These are phyloP conservation scores for Darksidea phi DNA, from an alignment of 495 filamentous ascomycete genomes.

Conservation along the genomic window DNA sequence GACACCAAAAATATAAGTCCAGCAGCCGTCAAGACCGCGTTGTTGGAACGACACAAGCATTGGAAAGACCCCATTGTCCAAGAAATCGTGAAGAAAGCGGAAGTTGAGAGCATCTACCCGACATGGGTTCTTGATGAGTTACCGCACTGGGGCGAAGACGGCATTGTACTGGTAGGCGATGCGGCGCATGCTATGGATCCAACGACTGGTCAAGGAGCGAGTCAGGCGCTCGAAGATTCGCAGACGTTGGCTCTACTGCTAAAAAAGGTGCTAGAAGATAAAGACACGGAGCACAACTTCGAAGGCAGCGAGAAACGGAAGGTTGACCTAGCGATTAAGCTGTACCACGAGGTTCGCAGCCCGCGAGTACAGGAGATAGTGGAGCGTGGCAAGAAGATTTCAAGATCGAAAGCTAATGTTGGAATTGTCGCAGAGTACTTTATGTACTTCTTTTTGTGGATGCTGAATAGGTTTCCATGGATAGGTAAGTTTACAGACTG, in stretches of 20 bases:
- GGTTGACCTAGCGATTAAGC: constrained; percentile 15
- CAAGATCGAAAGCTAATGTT: constrained; percentile 19
- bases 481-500: constrained; percentile 35
- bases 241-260: constrained; percentile 31
- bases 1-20: constrained; percentile 42
- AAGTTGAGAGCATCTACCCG: constrained; percentile 53
- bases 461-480: constrained; percentile 20
- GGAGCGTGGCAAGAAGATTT: constrained; percentile 21
- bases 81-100: constrained; percentile 44
- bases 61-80: constrained; percentile 56
- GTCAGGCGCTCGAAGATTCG: constrained; percentile 40
- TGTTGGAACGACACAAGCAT: constrained; percentile 48
- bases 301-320: constrained; percentile 9
- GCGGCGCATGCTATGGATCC: constrained; percentile 41
- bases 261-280: constrained; percentile 3
- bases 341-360: constrained; percentile 25
- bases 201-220: constrained; percentile 41
- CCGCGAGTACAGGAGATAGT: constrained; percentile 26
- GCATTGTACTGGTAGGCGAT: constrained; percentile 40
- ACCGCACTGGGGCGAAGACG: constrained; percentile 47
- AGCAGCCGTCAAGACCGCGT: constrained; percentile 44
- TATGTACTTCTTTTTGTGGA: constrained; percentile 33
- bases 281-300: neutral
- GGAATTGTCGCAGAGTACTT: constrained; percentile 26
- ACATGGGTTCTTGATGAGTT: constrained; percentile 54